Conservation (phyloP, 2,329 filamentous ascomycete species). For the Drechmeria coniospora region DNA sequence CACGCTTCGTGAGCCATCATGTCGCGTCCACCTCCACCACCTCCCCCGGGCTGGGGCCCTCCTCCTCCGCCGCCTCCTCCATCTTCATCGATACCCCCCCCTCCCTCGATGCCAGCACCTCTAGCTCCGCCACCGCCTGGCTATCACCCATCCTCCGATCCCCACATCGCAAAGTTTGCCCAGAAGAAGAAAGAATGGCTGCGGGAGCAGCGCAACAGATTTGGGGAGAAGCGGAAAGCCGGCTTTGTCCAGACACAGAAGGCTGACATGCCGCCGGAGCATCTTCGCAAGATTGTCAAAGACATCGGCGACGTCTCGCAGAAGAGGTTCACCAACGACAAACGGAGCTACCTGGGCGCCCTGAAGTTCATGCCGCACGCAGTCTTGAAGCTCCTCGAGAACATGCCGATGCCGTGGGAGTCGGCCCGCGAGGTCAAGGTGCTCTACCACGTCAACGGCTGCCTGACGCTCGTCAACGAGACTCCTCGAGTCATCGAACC, state of each 20-base stretch:
- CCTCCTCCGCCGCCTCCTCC: conserved; percentile 41
- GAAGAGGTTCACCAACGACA: conserved; percentile 98
- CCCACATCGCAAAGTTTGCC: conserved; percentile 83
- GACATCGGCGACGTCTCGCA: conserved; percentile 99
- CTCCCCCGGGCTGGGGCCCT: conserved; percentile 42
- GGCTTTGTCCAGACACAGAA: conserved; percentile 98
- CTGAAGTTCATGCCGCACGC: conserved; percentile 99
- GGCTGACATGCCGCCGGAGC: conserved; percentile 95
- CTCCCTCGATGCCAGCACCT: conserved; percentile 36
- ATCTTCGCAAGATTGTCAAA: conserved; percentile 93
- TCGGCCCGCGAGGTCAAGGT: conserved; percentile 93
- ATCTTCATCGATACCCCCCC: conserved; percentile 39
- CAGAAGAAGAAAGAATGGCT: conserved; percentile 99
- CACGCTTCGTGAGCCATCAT: conserved; percentile 25
- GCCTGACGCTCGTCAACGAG: conserved; percentile 92
- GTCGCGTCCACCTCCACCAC: conserved; percentile 39
- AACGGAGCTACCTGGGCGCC: conserved; percentile 91
- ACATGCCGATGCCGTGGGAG: conserved; percentile 99
- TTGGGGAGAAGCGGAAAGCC: conserved; percentile 90
- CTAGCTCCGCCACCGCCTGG: conserved; percentile 69
- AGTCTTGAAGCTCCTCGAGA: conserved; percentile 90
- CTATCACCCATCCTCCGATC: conserved; percentile 65
- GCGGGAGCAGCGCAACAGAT: conserved; percentile 75
- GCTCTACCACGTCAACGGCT: conserved; percentile 95
- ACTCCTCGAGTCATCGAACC: conserved; percentile 93